These are phyloP conservation scores for Saprolegnia parasitica DNA, from an alignment of 352 stramenopile species.

Conservation along the genomic window DNA sequence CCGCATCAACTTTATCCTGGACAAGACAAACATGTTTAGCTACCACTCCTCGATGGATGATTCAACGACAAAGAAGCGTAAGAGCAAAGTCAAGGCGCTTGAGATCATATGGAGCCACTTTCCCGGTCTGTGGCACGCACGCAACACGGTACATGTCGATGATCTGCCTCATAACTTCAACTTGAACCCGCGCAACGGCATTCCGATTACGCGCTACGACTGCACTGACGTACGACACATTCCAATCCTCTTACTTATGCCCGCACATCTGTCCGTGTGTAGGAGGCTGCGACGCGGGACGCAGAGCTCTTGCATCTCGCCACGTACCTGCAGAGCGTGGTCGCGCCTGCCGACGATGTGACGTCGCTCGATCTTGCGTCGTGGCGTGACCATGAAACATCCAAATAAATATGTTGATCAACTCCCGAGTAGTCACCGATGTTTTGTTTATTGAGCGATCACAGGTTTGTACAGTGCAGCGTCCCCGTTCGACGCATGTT, in stretches of 20 bases:
- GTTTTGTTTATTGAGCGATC: too few species aligned
- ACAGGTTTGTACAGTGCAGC: background rate
- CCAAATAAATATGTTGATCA: too few species aligned
- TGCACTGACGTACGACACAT: slow-evolving; percentile 13
- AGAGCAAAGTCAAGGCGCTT: slow-evolving; percentile 70
- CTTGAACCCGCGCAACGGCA: slow-evolving; percentile 39
- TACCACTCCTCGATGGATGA: background rate
- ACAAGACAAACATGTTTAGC: slow-evolving; percentile 40
- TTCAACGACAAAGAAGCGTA: slow-evolving; percentile 31
- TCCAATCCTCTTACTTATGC: background rate
- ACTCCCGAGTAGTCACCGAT: too few species aligned
- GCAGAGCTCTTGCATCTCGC: slow-evolving; percentile 28
- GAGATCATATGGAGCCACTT: slow-evolving; percentile 78
- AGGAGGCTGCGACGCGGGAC: slow-evolving; percentile 3
- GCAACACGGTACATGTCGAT: slow-evolving; percentile 80
- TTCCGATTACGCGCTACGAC: slow-evolving; percentile 9
- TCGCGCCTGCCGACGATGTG: background rate
- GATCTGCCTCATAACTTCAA: slow-evolving; percentile 74
- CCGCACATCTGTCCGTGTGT: background rate
- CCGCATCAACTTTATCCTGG: slow-evolving; percentile 32
- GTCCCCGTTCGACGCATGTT: background rate
- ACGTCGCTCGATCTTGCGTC: background rate
- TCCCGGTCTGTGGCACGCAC: slow-evolving; percentile 40
- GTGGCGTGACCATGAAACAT: too few species aligned
- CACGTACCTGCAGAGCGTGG: slow-evolving; percentile 27